Evolutionary conservation across 2,329 filamentous ascomycete species (phyloP), one percentile per base, ranked within the genome.

Genomic region (Elsinoe necatrix): DNA sequence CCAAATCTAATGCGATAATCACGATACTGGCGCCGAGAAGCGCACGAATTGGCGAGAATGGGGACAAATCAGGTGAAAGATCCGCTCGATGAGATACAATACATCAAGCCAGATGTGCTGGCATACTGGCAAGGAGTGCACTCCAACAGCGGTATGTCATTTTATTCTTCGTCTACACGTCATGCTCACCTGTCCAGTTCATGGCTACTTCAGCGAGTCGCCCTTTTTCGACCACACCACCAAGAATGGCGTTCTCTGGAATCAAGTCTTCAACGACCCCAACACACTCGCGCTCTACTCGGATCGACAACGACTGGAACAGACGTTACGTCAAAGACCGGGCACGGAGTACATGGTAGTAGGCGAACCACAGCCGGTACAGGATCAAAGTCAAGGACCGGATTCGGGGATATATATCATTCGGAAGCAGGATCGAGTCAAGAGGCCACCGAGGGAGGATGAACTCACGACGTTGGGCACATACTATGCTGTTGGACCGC

Each of bases 191-290:
- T 29, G 18, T 3, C 4, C 41, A 61, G 60, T 85, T 42, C 75
- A 83, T 56, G 80, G 79, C 64, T 85, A 85, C 68, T 83, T 85
- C 65, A 74, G 75, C 57, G 74, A 79, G 62, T 82, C 80, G 1
- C 80, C 80, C n/a, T 85, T 83, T 72, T 84, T 82, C 67, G 82
- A 85, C 60, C 69, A 72, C 21, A 77, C 74, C 12, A 81, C 78
- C 59, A 83, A 83, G 67, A 85, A 85, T 68, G 77, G 77, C 60
- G 73, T 80, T 8, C 69, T 80, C 51, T 70, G 78, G 60, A 72
- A 73, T 21, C 80, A 83, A 64, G 73, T 75, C 11, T 73, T 69
- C 58, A 72, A 71, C 60, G 76, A 80, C 59, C 72, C 75, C 59
- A 69, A 73, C 39, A 71, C 77, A 59, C 75, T 74, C 57, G 69